These are phyloP conservation scores for Aaosphaeria arxii DNA, from an alignment of 2,329 filamentous ascomycete species.

Conservation along the genomic window DNA sequence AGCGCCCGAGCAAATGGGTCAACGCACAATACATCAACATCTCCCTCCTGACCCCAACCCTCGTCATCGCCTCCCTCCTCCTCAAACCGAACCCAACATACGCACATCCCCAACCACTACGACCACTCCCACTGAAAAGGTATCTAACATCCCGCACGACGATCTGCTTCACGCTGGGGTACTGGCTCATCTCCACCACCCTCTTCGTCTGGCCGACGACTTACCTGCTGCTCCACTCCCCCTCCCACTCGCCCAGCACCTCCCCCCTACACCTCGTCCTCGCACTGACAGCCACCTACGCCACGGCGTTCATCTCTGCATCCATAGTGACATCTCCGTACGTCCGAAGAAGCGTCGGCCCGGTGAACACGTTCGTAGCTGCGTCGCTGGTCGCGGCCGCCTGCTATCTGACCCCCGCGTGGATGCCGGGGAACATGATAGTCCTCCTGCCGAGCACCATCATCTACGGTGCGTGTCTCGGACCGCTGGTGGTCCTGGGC, in stretches of 20 bases:
- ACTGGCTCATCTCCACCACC: slow-evolving; percentile 4
- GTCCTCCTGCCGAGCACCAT: not conserved
- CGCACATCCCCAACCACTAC: not conserved
- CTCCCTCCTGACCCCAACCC: not conserved
- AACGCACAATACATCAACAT: not conserved
- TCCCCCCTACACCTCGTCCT: slow-evolving; percentile 2
- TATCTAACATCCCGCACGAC: no score
- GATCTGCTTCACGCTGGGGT: slow-evolving; percentile 4
- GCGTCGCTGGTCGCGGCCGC: slow-evolving; percentile 1
- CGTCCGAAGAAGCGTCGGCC: slow-evolving; percentile 1
- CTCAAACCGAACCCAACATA: not conserved
- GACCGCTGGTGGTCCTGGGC: slow-evolving; percentile 5
- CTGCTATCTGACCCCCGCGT: slow-evolving; percentile 1
- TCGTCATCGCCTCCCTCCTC: not conserved
- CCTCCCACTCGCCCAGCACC: slow-evolving; percentile 1
- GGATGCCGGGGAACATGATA: slow-evolving; percentile 1
- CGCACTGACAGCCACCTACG: slow-evolving; percentile 3
- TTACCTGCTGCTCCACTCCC: slow-evolving; percentile 6
- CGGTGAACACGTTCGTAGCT: slow-evolving; percentile 6
- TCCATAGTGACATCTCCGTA: not conserved
- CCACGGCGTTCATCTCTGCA: slow-evolving; percentile 5
- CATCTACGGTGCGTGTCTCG: slow-evolving; percentile 7
- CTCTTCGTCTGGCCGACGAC: slow-evolving; percentile 12
- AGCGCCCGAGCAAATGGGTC: not conserved
- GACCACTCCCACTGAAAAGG: no score